Evolutionary conservation across 1,284 basidiomycete species (phyloP).

Genomic region (Irpex sp.): DNA sequence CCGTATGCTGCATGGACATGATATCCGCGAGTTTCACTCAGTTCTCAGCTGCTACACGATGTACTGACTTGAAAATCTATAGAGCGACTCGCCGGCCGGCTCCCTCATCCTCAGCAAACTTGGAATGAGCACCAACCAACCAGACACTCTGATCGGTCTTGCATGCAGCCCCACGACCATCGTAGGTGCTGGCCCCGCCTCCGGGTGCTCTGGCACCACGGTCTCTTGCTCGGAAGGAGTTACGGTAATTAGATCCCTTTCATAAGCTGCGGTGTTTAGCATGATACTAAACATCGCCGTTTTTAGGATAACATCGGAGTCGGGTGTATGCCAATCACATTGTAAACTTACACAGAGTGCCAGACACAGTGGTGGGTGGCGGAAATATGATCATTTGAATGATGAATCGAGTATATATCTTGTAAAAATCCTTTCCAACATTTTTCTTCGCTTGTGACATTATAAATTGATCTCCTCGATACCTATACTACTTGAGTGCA

Average conservation of each 20-base stretch:
- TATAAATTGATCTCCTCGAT: no score
- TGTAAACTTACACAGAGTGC: not conserved
- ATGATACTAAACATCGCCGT: not conserved
- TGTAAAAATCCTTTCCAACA: no score
- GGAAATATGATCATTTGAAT: no score
- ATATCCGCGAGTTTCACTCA: constrained; percentile 2
- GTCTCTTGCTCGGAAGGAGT: constrained; percentile 19
- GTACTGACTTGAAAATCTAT: not conserved
- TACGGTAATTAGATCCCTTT: constrained; percentile 5
- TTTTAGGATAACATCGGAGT: constrained; percentile 15
- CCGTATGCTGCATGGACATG: constrained; percentile 13
- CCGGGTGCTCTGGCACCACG: constrained; percentile 9
- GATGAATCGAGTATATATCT: no score
- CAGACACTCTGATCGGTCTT: constrained; percentile 13
- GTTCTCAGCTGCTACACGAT: not conserved
- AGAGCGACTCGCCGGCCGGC: constrained; percentile 15
- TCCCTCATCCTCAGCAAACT: constrained; percentile 2
- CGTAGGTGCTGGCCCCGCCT: constrained; percentile 16
- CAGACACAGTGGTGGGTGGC: no score
- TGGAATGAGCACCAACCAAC: constrained; percentile 8
- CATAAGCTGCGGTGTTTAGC: not conserved
- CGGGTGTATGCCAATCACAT: constrained; percentile 16
- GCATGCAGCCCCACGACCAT: constrained; percentile 18
- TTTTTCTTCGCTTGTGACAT: no score
- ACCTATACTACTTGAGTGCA: no score